These are phyloP conservation scores for Colletotrichum sidae DNA, from an alignment of 2,329 filamentous ascomycete species.

Conservation along the genomic window DNA sequence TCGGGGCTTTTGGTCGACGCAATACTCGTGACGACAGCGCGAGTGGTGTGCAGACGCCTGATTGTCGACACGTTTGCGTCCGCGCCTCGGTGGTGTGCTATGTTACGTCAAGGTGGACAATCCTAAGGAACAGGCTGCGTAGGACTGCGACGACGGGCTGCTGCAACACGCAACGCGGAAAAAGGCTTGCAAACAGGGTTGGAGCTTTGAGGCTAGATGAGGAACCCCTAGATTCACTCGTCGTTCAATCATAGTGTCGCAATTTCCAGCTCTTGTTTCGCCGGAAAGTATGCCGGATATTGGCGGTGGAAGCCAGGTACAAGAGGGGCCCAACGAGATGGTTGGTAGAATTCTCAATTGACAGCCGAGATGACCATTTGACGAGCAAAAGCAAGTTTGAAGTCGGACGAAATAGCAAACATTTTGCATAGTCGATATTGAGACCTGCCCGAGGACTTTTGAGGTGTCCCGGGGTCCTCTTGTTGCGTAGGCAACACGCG, in stretches of 20 bases:
- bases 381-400: slow-evolving; percentile 30
- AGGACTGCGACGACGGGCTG: slow-evolving; percentile 23
- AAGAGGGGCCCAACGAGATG: slow-evolving; percentile 31
- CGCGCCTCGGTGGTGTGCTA: slow-evolving; percentile 14
- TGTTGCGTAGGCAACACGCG: slow-evolving; percentile 42
- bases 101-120: not conserved
- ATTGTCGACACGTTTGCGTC: not conserved
- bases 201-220: slow-evolving; percentile 12
- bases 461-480: slow-evolving; percentile 38
- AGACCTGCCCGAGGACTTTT: slow-evolving; percentile 34
- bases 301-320: slow-evolving; percentile 17
- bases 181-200: slow-evolving; percentile 33
- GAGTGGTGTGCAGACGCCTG: slow-evolving; percentile 12
- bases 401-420: slow-evolving; percentile 34
- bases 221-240: slow-evolving; percentile 27
- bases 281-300: slow-evolving; percentile 11
- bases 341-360: slow-evolving; percentile 12
- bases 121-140: slow-evolving; percentile 2
- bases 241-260: slow-evolving; percentile 21
- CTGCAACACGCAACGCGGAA: slow-evolving; percentile 25
- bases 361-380: slow-evolving; percentile 14
- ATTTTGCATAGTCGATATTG: slow-evolving; percentile 37
- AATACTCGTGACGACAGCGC: slow-evolving; percentile 21
- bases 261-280: slow-evolving; percentile 31
- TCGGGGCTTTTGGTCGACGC: slow-evolving; percentile 3